These are phyloP conservation scores for Chloromonas sp. DNA, from an alignment of 163 green algal genomes.

Conservation along the genomic window DNA sequence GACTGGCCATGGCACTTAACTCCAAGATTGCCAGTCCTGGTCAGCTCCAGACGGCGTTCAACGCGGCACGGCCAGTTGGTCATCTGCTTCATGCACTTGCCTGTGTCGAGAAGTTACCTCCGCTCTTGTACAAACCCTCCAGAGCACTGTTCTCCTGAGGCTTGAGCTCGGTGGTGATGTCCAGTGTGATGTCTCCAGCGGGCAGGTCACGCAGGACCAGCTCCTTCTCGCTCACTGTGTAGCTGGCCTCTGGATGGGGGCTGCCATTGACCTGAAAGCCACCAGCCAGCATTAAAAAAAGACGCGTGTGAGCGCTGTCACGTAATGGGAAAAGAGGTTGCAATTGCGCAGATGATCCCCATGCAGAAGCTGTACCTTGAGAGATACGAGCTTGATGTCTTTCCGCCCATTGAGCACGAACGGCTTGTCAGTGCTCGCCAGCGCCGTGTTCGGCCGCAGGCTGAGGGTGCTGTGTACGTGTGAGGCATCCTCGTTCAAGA, in stretches of 20 bases:
- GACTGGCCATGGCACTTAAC: too few relatives aligned
- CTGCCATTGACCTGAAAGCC: conserved; percentile 18
- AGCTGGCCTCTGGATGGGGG: conserved; percentile 23
- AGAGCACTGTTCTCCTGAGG: conserved; percentile 92
- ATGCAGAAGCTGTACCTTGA: conserved; percentile 50
- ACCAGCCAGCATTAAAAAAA: background rate
- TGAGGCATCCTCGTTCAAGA: conserved; percentile 77
- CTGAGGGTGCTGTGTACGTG: conserved; percentile 39
- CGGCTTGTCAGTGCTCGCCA: background rate
- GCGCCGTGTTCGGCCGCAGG: conserved; percentile 43
- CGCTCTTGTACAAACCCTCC: conserved; percentile 92
- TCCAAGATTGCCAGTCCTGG: too few relatives aligned
- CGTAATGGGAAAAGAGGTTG: too few relatives aligned
- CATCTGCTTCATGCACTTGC: conserved; percentile 14
- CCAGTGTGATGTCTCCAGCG: conserved; percentile 54
- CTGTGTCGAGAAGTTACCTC: conserved; percentile 96
- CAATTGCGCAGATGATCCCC: background rate
- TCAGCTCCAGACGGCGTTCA: too few relatives aligned
- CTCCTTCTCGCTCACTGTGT: conserved; percentile 41
- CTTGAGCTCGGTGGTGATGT: conserved; percentile 74
- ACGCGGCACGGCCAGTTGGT: too few relatives aligned
- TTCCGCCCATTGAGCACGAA: conserved; percentile 42
- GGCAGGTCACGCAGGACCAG: conserved; percentile 41
- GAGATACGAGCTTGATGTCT: conserved; percentile 75
- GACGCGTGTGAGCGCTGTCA: too few relatives aligned